Evolutionary conservation across 1,284 basidiomycete genomes (phyloP), one percentile per base, ranked within the genome.

Genomic region (Blastosporella zonata): DNA sequence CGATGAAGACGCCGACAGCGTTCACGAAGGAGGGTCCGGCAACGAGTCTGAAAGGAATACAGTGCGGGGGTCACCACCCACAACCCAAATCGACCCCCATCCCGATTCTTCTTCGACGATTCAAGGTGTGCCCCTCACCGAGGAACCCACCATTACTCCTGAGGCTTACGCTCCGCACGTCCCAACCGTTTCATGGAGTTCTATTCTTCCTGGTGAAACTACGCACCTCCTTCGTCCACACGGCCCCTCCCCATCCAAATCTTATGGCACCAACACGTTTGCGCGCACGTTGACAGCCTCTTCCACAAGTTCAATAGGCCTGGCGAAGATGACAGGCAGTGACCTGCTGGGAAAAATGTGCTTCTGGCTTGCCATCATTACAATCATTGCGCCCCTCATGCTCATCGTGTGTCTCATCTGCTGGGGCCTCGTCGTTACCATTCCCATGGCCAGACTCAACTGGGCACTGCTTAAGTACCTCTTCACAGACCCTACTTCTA

Each of bases 381-480:
- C 78, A 50, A 69, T 97, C 61, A 85, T 99, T 59, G 89, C 92
- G 1, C 97, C 97, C 2, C 71, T 93, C 52, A 88, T 99, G 81
- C 77, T 95, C 43, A 50, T 87, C 52, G 90, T 92, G 27, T 95
- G 93, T 65, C 64, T 91, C 49, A 70, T 93, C 37, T 98, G 95
- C 72, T 99, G 95, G 93, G 91, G 78, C 21, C 77, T 94, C 54
- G 87, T 99, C 52, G 78, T 99, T 63, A 90, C 95, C 33, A 92
- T 99, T 54, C 97, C 97, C 6, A 99, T 99, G 97, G 97, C 95
- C 28, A 96, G 91, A 67, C 78, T 99, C 39, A 92, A 86, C 55
- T 99, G 96, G 95, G 91, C 85, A 12, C 78, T 99, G 34, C 78
- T 99, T 63, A 85, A 87, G 49, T 82, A 93, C 63, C 76, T 99